These are phyloP conservation scores for Colletotrichum ledebouriae DNA, from an alignment of 2,329 filamentous ascomycete genomes.

Conservation along the genomic window DNA sequence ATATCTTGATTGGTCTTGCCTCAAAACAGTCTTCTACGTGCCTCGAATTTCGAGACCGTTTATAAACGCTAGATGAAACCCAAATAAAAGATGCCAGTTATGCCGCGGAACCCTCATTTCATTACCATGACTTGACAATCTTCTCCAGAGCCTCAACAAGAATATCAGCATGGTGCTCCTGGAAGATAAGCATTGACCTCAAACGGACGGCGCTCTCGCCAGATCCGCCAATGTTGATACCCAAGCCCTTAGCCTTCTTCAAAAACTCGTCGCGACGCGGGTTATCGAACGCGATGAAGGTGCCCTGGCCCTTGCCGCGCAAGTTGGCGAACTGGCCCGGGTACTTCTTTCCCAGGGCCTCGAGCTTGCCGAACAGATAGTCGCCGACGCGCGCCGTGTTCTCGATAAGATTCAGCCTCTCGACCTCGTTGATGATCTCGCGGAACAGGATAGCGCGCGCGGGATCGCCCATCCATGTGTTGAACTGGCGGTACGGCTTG, in stretches of 20 bases:
- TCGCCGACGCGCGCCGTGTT: constrained; percentile 83
- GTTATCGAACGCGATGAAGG: constrained; percentile 93
- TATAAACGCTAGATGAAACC: constrained; percentile 27
- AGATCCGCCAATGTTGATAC: constrained; percentile 89
- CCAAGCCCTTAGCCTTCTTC: constrained; percentile 80
- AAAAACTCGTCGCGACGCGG: constrained; percentile 85
- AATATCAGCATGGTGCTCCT: constrained; percentile 91
- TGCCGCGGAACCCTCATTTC: too few species aligned
- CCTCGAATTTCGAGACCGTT: constrained; percentile 9
- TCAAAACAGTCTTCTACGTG: constrained; percentile 8
- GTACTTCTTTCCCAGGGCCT: constrained; percentile 76
- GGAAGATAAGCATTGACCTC: constrained; percentile 92
- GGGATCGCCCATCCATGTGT: constrained; percentile 97
- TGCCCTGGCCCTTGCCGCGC: constrained; percentile 88
- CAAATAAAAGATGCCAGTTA: neutral
- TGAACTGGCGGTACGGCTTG: constrained; percentile 96
- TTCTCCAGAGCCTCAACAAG: constrained; percentile 84
- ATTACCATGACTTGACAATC: constrained; percentile 65
- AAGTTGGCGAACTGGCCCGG: constrained; percentile 86
- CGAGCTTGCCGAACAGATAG: constrained; percentile 81
- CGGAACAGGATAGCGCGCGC: constrained; percentile 87
- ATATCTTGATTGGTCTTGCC: constrained; percentile 22
- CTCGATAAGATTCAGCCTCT: constrained; percentile 81
- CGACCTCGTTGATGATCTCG: constrained; percentile 85
- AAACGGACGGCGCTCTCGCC: constrained; percentile 82